These are phyloP conservation scores for Phaeosphaeria sp. DNA, from an alignment of 2,329 filamentous ascomycete species.

Conservation along the genomic window DNA sequence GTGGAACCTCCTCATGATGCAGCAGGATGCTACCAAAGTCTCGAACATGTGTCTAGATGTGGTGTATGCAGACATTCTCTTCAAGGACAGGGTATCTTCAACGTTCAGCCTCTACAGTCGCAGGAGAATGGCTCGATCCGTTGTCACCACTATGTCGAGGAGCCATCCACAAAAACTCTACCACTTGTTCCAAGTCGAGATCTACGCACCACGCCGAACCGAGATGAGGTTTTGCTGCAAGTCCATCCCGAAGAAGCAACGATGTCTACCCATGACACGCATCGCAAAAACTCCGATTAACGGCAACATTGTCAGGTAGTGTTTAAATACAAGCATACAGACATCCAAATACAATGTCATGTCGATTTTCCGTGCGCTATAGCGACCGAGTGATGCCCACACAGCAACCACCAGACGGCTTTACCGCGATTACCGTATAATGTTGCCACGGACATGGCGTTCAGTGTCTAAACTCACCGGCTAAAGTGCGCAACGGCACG, in stretches of 20 bases:
- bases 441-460: not conserved
- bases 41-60: not conserved
- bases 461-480: conserved; percentile 8
- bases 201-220: conserved; percentile 30
- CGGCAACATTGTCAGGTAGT: not conserved
- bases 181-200: conserved; percentile 19
- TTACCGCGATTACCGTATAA: conserved; percentile 22
- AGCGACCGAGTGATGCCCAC: not conserved
- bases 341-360: not conserved
- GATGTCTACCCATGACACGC: conserved; percentile 12
- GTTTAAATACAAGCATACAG: not conserved
- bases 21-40: not conserved
- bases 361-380: not conserved
- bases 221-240: conserved; percentile 24
- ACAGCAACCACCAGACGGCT: conserved; percentile 7
- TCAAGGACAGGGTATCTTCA: not conserved
- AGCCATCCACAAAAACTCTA: not conserved
- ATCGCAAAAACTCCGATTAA: not conserved
- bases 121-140: not conserved
- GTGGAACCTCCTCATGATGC: conserved; percentile 1
- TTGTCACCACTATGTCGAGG: not conserved
- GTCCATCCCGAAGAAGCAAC: conserved; percentile 18
- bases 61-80: not conserved
- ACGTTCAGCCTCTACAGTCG: not conserved
- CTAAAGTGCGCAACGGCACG: conserved; percentile 28